A percentile compares a stretch with the other conserved stretches of the same genome.
phyloP scores from a whole-genome alignment of 306 rosid genomes.

The Oemleria cerasiformis region DNA sequence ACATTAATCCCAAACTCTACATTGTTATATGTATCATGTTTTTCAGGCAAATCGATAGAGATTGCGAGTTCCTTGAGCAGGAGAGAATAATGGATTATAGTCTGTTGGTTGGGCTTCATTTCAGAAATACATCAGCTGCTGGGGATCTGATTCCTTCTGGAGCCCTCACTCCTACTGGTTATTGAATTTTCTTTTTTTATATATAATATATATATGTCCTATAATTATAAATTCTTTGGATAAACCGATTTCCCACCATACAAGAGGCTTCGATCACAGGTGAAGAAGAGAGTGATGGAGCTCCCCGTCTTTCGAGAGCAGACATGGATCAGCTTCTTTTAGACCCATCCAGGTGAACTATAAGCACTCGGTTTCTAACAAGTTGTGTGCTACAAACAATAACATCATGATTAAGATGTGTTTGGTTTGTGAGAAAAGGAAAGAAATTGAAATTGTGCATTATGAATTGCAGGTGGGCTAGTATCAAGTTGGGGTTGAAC shows the following conservation, averaged over 20 bases:
- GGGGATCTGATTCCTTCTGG: conserved; percentile 59
- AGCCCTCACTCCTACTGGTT: conserved; percentile 51
- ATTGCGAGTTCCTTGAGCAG: conserved; percentile 86
- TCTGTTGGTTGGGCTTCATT: conserved; percentile 79
- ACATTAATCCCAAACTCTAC: too few species aligned
- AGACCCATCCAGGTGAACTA: conserved; percentile 67
- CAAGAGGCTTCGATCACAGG: conserved; percentile 25
- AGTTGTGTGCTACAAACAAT: too few species aligned
- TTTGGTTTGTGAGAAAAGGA: too few species aligned
- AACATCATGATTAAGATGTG: too few species aligned
- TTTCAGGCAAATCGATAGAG: conserved; percentile 77
- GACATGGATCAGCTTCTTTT: conserved; percentile 62
- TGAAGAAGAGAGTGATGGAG: conserved; percentile 44
- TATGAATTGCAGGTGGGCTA: conserved; percentile 56
- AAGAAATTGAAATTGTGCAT: neutral
- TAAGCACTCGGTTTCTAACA: too few species aligned
- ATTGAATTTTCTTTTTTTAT: neutral
- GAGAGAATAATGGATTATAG: conserved; percentile 97
- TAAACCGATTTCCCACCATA: neutral
- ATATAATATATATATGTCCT: neutral
- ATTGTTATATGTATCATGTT: neutral
- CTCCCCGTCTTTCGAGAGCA: conserved; percentile 43
- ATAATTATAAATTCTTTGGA: neutral
- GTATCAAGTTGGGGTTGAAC: conserved; percentile 60
- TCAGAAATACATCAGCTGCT: conserved; percentile 59